Percentiles rank a stretch among this genome's conserved stretches.
Evolutionary conservation across 139 green algal species (phyloP).

Genomic region (Bryopsis sp.): DNA sequence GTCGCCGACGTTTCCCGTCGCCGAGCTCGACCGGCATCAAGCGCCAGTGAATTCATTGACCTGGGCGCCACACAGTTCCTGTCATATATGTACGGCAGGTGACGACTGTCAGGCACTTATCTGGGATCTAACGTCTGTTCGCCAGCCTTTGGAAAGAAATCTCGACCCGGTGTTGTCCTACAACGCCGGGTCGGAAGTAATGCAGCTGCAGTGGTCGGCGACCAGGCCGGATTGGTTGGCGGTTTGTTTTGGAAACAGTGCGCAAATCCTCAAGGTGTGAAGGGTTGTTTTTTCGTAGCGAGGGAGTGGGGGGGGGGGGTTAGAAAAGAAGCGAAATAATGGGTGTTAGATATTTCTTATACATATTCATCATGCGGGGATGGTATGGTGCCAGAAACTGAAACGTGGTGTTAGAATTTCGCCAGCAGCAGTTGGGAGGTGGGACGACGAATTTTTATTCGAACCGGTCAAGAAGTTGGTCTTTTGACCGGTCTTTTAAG

Average conservation of each 20-base stretch:
- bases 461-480: no score
- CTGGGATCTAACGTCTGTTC: conserved; percentile 80
- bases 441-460: no score
- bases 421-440: no score
- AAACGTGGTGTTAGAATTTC: no score
- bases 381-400: no score
- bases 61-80: conserved; percentile 88
- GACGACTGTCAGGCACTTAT: conserved; percentile 86
- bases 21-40: conserved; percentile 76
- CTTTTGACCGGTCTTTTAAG: no score
- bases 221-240: conserved; percentile 83
- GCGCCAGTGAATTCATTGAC: conserved; percentile 76
- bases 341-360: no score
- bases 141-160: conserved; percentile 27
- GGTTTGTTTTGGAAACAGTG: conserved; percentile 77
- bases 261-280: conserved; percentile 89
- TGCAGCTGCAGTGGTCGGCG: conserved; percentile 82
- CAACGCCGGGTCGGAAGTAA: conserved; percentile 78
- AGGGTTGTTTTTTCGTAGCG: no score
- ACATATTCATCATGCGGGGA: no score
- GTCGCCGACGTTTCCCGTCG: conserved; percentile 82
- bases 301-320: no score
- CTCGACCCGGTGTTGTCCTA: conserved; percentile 94
- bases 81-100: conserved; percentile 88
- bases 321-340: no score